Evolutionary conservation across 148 eudicot genomes (phyloP), one percentile per base, ranked within the genome.

Genomic region (Euryodendron excelsum): DNA sequence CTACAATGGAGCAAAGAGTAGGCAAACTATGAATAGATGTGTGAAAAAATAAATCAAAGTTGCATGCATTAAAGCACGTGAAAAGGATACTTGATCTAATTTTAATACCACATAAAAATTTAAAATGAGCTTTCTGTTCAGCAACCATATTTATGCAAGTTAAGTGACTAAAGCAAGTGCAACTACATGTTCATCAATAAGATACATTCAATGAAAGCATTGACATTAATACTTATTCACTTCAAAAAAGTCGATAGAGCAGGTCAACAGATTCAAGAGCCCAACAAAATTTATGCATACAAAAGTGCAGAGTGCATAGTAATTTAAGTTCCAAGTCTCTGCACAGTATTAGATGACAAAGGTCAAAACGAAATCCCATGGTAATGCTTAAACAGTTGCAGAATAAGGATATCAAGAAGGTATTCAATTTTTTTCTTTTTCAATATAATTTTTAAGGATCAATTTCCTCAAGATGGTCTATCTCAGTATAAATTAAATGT

Each of bases 1-100:
- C 98, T 96, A 88, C 82, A 84, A 85, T 60, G 67, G 69, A 75
- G 44, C 73, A 74, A 77, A 78, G 23, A 78, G 62, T 10, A n/a
- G 63, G 76, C 44, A 79, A 77, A 21, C 39, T 31, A 59, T 18
- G 37, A 65, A 80, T 39, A 45, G 15, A 15, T 30, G 33, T 53
- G 71, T 17, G 14, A 20, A 15, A 20, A 61, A 68, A 72, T 18
- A 13, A 28, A 28, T 58, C 10, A 69, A 12, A 71, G 20, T 39
- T 20, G 48, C 15, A 47, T 48, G 17, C 14, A n/a, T 14, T 4
- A 8, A 63, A 70, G 60, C 36, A 15, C 11, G 25, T 21, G 9
- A 25, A 58, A 48, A 56, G n/a, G 45, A 75, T 44, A 13, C 27
- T 28, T 21, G 4, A 25, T 17, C 7, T 1, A 55, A 68, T 17